Base-by-base conservation (phyloP, 2,329 filamentous ascomycete species). In the Canariomyces notabilis region DNA sequence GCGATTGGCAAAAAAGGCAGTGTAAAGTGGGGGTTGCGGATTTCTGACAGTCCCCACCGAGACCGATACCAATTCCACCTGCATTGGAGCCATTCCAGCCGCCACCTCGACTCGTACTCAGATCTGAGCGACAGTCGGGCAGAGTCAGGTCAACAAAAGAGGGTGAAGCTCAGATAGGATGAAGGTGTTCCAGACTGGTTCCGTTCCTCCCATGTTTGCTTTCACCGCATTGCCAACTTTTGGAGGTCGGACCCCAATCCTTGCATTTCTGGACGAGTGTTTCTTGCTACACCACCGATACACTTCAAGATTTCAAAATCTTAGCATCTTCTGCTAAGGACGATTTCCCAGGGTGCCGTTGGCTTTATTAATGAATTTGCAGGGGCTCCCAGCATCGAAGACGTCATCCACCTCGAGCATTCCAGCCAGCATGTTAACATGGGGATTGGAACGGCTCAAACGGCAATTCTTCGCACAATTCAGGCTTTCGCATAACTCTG, bases 1-100 rank as follows among this genome's bases (percentile, higher is more conserved):
- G 42, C 41, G 21, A 47, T 43, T 48, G 46, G 44, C 31, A 22
- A 19, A 6, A 16, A n/a, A n/a, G n/a, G n/a, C n/a, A n/a, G 6
- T 16, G 7, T 12, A 12, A 8, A 22, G 48, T 40, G 48, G 40
- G 44, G 39, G 23, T 14, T 29, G 11, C 35, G 34, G 23, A 22
- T 31, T n/a, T 45, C 23, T 34, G 22, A 23, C 2, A 23, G 14
- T 9, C 36, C 29, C 46, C 38, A 35, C 48, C 29, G 36, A 36
- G 35, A 37, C 39, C 37, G 39, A 15, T 18, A 42, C 23, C 31
- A 12, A 15, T 8, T 15, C 16, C 20, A 40, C 39, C 36, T 5
- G 9, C 14, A 8, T 29, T 29, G 26, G 26, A 3, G 26, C 26
- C 8, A 12, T 29, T 29, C 26, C 26, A 8, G 26, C 9, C 7